Evolutionary conservation across 768 basidiomycete species (phyloP).

Genomic region (Candolleomyces aberdarensis): DNA sequence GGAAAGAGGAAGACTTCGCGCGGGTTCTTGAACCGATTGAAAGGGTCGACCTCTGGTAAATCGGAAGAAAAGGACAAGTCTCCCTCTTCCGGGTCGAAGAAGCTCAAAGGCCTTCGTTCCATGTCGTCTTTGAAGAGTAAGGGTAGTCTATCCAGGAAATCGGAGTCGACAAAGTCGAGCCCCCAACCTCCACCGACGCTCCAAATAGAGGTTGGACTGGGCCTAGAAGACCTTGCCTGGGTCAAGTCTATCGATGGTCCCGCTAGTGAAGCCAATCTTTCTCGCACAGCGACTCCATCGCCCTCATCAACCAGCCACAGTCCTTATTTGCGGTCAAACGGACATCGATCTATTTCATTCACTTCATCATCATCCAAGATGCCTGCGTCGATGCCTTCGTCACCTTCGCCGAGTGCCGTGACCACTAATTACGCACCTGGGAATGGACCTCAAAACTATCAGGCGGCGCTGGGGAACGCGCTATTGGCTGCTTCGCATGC

Average conservation of each 20-base stretch:
- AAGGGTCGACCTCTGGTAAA: conserved; percentile 36
- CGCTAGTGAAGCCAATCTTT: conserved; percentile 6
- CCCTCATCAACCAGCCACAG: conserved; percentile 27
- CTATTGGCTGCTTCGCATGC: conserved; percentile 93
- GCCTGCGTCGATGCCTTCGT: conserved; percentile 43
- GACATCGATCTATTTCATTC: conserved; percentile 76
- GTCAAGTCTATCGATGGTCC: conserved; percentile 23
- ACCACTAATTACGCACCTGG: conserved; percentile 31
- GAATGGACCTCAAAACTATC: conserved; percentile 41
- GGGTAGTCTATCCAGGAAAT: conserved; percentile 30
- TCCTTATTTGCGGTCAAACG: conserved; percentile 42
- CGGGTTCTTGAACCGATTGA: conserved; percentile 66
- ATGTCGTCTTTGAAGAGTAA: conserved; percentile 77
- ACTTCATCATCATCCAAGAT: conserved; percentile 40
- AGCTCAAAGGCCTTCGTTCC: conserved; percentile 71
- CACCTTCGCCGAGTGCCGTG: conserved; percentile 46
- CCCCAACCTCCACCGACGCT: conserved; percentile 54
- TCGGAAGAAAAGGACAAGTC: conserved; percentile 26
- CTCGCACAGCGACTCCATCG: conserved; percentile 31
- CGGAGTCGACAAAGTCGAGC: conserved; percentile 35
- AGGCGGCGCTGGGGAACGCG: conserved; percentile 81
- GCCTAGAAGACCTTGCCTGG: conserved; percentile 54
- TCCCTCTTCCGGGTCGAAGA: conserved; percentile 33
- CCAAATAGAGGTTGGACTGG: conserved; percentile 53
- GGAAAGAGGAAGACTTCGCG: conserved; percentile 59